These are phyloP conservation scores for Nitzschia sp. DNA, from an alignment of 108 stramenopile species.

Conservation along the genomic window DNA sequence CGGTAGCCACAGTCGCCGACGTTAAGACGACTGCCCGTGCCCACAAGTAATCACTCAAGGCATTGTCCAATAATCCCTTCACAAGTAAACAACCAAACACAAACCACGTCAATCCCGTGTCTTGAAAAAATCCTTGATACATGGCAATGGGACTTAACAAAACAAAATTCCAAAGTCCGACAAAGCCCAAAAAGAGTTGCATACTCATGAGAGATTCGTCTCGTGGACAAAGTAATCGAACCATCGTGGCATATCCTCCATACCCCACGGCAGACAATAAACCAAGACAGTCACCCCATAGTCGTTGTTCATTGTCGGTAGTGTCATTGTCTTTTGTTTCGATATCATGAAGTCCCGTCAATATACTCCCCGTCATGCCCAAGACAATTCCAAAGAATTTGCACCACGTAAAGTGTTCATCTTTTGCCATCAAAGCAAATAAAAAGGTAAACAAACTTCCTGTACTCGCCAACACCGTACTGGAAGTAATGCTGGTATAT, in stretches of 20 bases:
- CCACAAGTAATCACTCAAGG: conserved; percentile 94
- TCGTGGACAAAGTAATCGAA: conserved; percentile 69
- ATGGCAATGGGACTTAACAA: conserved; percentile 64
- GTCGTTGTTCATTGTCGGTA: conserved; percentile 8
- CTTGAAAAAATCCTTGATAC: conserved; percentile 36
- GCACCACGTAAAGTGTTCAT: conserved; percentile 56
- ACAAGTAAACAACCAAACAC: conserved; percentile 66
- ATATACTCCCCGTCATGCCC: conserved; percentile 68
- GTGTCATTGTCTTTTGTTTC: conserved; percentile 3
- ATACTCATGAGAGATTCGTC: conserved; percentile 84
- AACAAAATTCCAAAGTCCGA: conserved; percentile 81
- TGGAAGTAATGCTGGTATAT: conserved; percentile 90
- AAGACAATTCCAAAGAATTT: conserved; percentile 70
- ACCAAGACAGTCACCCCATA: conserved; percentile 75
- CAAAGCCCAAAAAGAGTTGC: conserved; percentile 91
- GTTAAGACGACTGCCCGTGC: conserved; percentile 94
- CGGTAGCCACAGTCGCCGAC: conserved; percentile 95
- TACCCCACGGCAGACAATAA: conserved; percentile 81
- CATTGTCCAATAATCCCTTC: conserved; percentile 88
- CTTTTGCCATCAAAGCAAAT: conserved; percentile 71
- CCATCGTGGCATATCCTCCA: conserved; percentile 80
- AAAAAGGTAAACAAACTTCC: conserved; percentile 93
- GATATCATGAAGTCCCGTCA: conserved; percentile 67
- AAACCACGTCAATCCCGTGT: conserved; percentile 43
- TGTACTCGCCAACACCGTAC: conserved; percentile 89